Evolutionary conservation across 2,329 filamentous ascomycete species (phyloP).

Genomic region (Phialophora tarda): DNA sequence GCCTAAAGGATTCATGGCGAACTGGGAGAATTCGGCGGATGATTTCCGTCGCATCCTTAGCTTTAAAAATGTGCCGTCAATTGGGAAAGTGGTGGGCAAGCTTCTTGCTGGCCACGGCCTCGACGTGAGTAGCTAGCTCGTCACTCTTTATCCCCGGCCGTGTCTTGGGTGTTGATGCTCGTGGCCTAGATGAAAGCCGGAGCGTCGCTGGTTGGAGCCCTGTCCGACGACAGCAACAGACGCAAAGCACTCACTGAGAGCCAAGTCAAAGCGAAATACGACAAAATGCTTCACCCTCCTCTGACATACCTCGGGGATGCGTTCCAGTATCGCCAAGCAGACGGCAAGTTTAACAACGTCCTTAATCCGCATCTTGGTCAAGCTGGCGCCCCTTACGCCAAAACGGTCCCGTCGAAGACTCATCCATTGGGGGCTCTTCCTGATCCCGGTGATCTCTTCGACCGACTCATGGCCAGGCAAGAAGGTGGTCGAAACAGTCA

Average conservation of each 20-base stretch:
- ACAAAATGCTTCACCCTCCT: conserved; percentile 7
- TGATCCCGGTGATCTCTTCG: conserved; percentile 1
- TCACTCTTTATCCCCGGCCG: not conserved
- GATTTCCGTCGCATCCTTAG: conserved; percentile 2
- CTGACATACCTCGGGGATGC: conserved; percentile 5
- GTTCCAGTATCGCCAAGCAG: conserved; percentile 6
- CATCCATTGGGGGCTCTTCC: not conserved
- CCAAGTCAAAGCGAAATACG: conserved; percentile 3
- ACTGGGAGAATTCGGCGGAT: conserved; percentile 1
- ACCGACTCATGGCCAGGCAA: conserved; percentile 1
- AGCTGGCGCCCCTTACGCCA: conserved; percentile 2
- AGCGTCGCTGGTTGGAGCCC: not conserved
- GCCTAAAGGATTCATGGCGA: conserved; percentile 1
- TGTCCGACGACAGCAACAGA: conserved; percentile 1
- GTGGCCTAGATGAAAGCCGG: conserved; percentile 2
- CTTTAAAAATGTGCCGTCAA: not conserved
- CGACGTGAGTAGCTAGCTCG: not conserved
- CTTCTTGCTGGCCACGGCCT: conserved; percentile 2
- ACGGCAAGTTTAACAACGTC: conserved; percentile 6
- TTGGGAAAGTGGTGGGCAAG: not conserved
- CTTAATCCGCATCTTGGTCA: conserved; percentile 4
- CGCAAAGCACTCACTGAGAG: not conserved
- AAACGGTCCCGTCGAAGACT: conserved; percentile 4
- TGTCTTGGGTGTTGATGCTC: not conserved
- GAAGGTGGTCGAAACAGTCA: conserved; percentile 7